These are phyloP conservation scores for Pestalotiopsis sp. DNA, from an alignment of 2,329 filamentous ascomycete genomes.

Conservation along the genomic window DNA sequence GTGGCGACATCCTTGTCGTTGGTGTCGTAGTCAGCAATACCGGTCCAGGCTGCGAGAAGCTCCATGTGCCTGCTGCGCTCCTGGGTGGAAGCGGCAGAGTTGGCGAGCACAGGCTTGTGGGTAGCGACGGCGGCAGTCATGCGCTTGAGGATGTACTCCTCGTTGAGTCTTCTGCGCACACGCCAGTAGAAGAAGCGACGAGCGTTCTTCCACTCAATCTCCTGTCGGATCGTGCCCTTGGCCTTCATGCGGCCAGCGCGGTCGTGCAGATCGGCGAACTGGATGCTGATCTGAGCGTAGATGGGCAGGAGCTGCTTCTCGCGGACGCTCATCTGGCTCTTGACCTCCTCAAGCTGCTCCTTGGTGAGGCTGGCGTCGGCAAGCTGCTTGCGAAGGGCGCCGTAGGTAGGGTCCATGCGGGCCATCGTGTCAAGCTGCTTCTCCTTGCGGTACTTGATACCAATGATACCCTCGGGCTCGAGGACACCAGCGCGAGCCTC, in stretches of 20 bases:
- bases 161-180: constrained; percentile 91
- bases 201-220: constrained; percentile 83
- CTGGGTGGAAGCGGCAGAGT: constrained; percentile 40
- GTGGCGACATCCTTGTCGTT: constrained; percentile 83
- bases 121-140: constrained; percentile 56
- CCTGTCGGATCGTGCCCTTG: constrained; percentile 88
- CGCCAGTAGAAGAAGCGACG: constrained; percentile 99
- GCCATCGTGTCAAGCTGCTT: constrained; percentile 98
- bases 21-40: constrained; percentile 73
- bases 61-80: constrained; percentile 60
- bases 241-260: constrained; percentile 97
- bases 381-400: constrained; percentile 79
- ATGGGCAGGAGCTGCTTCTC: constrained; percentile 90
- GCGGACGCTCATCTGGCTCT: constrained; percentile 79
- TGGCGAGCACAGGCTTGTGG: constrained; percentile 34
- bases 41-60: constrained; percentile 82
- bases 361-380: constrained; percentile 67
- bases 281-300: constrained; percentile 92
- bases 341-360: constrained; percentile 78
- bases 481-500: constrained; percentile 95
- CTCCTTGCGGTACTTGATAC: constrained; percentile 98
- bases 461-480: constrained; percentile 96
- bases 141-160: constrained; percentile 95
- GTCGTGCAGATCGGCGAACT: constrained; percentile 97
- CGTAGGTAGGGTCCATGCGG: constrained; percentile 84